Base-by-base conservation (phyloP, 805 yeast genomes). In the Ogataea dorogensis region DNA sequence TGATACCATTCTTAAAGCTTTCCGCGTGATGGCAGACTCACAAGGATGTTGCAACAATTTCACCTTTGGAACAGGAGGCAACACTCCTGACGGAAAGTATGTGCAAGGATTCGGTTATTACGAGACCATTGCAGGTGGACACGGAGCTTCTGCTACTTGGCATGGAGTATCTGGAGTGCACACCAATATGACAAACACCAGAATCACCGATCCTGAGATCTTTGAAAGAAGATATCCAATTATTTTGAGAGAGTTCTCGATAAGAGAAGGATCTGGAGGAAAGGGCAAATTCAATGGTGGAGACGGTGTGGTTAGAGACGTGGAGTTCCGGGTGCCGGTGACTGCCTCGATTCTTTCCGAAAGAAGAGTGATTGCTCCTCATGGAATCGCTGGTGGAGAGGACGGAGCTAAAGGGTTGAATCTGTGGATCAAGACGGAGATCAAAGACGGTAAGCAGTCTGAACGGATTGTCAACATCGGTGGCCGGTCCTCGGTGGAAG, bases 11-110 rank as follows among this genome's bases (percentile, higher is more conserved):
- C 68, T 91, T 53, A 81, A 81, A 51, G 93, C 98, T 0, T 88
- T 93, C 58, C 71, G 75, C 43, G 87, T 88, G 5, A 84, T 87
- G 67, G 97, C 97, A 2, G 96, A 88, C 47, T 88, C 97, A 1
- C 98, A 91, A 63, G 96, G 97, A 27, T 88, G 93, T 42, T 86
- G 96, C 59, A 91, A 93, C 62, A 93, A 91, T 62, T 77, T 91
- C 50, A 89, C 96, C 0, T 91, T 89, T 66, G 97, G 97, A 16
- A 76, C 74, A 17, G 86, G 81, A 43, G 91, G 87, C 30, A 72
- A 73, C 40, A 63, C 61, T 8, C 50, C 72, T 47, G 55, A 69
- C 61, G 65, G 79, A 54, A 52, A 76, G 43, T 66, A 70, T 59
- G 61, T 69, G 7, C 69, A 73, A 39, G 87, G 89, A 0, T 87